phyloP scores from a whole-genome alignment of 139 green algal genomes.

The Picochlorum costavermella region DNA sequence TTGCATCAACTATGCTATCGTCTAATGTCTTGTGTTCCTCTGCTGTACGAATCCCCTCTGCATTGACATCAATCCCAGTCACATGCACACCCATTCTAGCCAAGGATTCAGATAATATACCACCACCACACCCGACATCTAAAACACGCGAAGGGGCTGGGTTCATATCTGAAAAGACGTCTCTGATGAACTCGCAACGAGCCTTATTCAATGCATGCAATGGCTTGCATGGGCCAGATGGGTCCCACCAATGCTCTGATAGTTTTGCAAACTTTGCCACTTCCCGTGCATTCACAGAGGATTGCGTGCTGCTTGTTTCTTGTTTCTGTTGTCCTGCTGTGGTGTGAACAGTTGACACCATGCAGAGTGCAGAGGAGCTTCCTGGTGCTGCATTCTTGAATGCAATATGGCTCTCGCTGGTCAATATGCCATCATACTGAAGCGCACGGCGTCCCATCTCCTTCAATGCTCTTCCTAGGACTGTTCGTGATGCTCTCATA shows the following conservation, averaged over 20 bases:
- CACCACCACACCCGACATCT: constrained; percentile 87
- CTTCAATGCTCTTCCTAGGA: too few relatives aligned
- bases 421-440: too few relatives aligned
- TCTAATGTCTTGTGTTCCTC: constrained; percentile 28
- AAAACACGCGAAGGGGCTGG: constrained; percentile 27
- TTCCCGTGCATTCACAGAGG: constrained; percentile 54
- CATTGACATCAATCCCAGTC: constrained; percentile 46
- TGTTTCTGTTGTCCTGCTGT: too few relatives aligned
- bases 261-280: constrained; percentile 72
- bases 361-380: too few relatives aligned
- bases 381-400: too few relatives aligned
- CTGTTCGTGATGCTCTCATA: too few relatives aligned
- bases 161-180: neutral
- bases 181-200: constrained; percentile 64
- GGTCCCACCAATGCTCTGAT: constrained; percentile 71
- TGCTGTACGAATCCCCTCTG: constrained; percentile 29
- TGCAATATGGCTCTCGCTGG: too few relatives aligned
- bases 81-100: constrained; percentile 66
- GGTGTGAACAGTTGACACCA: too few relatives aligned
- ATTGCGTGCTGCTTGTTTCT: too few relatives aligned
- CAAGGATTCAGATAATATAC: constrained; percentile 71
- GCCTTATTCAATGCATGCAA: constrained; percentile 82
- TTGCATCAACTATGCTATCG: constrained; percentile 9
- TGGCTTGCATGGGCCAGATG: constrained; percentile 57
- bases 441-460: too few relatives aligned